Base-by-base conservation (phyloP, 306 rosid genomes). In the Sphenostylis stenocarpa region DNA sequence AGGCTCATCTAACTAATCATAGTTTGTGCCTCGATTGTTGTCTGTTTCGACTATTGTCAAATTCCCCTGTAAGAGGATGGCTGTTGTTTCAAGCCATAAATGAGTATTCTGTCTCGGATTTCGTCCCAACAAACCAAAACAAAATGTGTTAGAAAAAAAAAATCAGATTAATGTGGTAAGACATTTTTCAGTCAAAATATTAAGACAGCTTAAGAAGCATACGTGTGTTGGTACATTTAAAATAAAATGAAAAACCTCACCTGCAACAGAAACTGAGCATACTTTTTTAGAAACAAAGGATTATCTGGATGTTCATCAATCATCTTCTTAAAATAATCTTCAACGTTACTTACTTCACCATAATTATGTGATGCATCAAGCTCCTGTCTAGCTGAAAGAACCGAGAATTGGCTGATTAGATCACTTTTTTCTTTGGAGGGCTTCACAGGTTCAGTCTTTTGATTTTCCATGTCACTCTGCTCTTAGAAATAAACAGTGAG, bases 251-350 rank as follows among this genome's bases (percentile, higher is more conserved):
- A 14, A 43, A 39, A 44, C 56, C 84, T 85, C 77, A 94, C 98
- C 96, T 84, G 91, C 49, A 64, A 60, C 78, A 94, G 89, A 85
- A 89, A 85, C 78, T 67, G 89, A 64, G 94, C 98, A 41, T 92
- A 92, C 77, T 83, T 92, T 81, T 84, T 86, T 82, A 92, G 82
- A 78, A 89, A 77, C 85, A 84, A 70, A 76, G 90, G 86, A 66
- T 88, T 80, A 31, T 73, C 51, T 15, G 97, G 93, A 82, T 87
- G 79, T 82, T 85, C 85, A 45, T 83, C 82, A 31, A 92, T 49
- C 88, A 84, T 78, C 81, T 82, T 92, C 87, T 81, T 80, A 52
- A 86, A 81, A 83, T 84, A 73, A 52, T 83, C 87, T 74, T 84
- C 88, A 48, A 76, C 55, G 31, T 81, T 47, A 45, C 66, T 55